Conservation (phyloP, 2,329 filamentous ascomycete species). For the Ophiostoma himal-ulmi region DNA sequence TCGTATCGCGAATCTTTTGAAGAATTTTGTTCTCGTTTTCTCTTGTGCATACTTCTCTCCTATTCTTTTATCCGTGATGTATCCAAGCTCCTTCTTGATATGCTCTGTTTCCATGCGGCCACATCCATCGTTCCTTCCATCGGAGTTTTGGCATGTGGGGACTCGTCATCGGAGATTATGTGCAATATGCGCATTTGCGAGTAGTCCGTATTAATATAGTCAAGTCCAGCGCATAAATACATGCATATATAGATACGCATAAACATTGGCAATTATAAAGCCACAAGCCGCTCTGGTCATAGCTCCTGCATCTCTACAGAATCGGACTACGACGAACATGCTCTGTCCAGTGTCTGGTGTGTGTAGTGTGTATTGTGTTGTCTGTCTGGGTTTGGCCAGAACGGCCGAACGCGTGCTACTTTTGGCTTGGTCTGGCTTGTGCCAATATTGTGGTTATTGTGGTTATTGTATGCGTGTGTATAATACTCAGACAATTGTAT, state of each 20-base stretch:
- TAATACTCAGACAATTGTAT: neutral
- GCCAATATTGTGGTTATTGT: neutral
- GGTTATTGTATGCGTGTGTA: neutral
- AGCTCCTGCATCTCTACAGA: neutral
- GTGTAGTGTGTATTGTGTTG: neutral
- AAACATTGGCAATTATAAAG: neutral
- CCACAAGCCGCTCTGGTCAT: neutral
- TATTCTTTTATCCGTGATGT: neutral
- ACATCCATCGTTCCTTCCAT: neutral
- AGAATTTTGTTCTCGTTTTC: neutral
- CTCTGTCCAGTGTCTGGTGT: neutral
- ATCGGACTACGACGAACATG: neutral
- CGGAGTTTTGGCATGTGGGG: constrained; percentile 4
- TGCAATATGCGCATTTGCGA: neutral
- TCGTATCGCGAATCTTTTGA: neutral
- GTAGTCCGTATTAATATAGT: neutral
- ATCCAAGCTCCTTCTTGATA: neutral
- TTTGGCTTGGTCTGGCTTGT: constrained; percentile 4
- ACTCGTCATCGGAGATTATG: neutral
- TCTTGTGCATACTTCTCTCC: neutral
- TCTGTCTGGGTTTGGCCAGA: neutral
- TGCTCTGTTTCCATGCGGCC: neutral
- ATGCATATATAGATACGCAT: neutral
- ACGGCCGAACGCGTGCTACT: constrained; percentile 6
- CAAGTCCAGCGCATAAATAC: neutral